Percentiles rank a stretch among this genome's conserved stretches.
Conservation (phyloP, 192 early-diverging fungal species). For the Gaertneriomyces sp. region DNA sequence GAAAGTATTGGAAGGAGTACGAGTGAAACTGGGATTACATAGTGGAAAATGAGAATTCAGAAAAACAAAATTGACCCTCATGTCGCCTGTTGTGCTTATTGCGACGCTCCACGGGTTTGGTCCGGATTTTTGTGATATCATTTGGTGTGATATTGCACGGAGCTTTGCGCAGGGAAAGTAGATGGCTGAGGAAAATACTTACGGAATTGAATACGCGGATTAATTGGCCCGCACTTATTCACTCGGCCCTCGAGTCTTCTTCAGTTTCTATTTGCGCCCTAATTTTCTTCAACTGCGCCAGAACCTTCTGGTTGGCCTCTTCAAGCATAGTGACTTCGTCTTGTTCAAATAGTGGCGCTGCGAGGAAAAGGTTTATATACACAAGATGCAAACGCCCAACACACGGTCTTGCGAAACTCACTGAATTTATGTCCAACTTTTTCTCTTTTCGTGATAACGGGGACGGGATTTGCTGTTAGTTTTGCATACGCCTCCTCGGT, state of each 20-base stretch:
- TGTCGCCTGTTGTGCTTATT: not conserved
- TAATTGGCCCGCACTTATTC: too few species aligned
- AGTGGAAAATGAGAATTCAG: not conserved
- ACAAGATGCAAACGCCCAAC: not conserved
- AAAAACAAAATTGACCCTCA: not conserved
- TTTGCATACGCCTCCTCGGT: slow-evolving; percentile 67
- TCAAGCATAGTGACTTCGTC: slow-evolving; percentile 66
- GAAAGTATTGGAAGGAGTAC: slow-evolving; percentile 42
- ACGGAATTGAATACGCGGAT: too few species aligned
- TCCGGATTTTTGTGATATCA: too few species aligned
- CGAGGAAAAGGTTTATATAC: slow-evolving; percentile 3
- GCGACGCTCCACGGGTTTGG: too few species aligned
- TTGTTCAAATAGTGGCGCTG: slow-evolving; percentile 56
- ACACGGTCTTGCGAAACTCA: not conserved
- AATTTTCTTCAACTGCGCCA: slow-evolving; percentile 53
- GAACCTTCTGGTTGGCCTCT: slow-evolving; percentile 56
- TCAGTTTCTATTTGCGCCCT: slow-evolving; percentile 46
- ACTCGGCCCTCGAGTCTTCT: slow-evolving; percentile 19
- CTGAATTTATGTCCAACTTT: slow-evolving; percentile 47
- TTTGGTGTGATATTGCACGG: too few species aligned
- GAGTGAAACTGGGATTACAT: slow-evolving; percentile 15
- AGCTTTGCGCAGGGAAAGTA: too few species aligned
- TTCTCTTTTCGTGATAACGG: slow-evolving; percentile 16
- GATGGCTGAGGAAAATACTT: too few species aligned
- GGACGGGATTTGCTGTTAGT: slow-evolving; percentile 50